Evolutionary conservation across 805 yeast genomes (phyloP), one percentile per base, ranked within the genome.

Genomic region (Pichia eremophila): DNA sequence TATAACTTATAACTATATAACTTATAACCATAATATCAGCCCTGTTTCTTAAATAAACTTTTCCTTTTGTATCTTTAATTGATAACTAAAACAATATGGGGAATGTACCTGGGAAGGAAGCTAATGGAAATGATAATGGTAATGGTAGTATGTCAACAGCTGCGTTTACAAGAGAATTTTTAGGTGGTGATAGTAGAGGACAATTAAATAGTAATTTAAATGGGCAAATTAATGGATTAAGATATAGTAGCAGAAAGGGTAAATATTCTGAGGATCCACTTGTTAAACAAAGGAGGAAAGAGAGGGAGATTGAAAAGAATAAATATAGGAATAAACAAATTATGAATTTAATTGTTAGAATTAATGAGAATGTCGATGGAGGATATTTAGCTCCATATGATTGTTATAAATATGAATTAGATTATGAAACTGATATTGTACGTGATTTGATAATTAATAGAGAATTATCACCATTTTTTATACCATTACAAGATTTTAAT

Each of bases 361-460:
- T 64, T 56, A 71, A 71, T 38, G 95, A 87, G 58, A 78, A 71
- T 52, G 95, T 91, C 15, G 98, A 93, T 66, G 99, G 99, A 18
- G 99, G 99, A 2, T 89, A 69, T 60, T 66, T 91, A 53, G 96
- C 95, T 1, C 96, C 98, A 0, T 86, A 77, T 65, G 97, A 97
- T 2, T 85, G 85, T 32, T 91, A 91, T 65, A 77, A 81, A 53
- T 80, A 84, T 42, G 82, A 80, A 55, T 63, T 83, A 46, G 95
- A 86, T 62, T 91, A 79, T 66, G 77, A 83, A 57, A 75, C 85
- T 15, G 76, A 75, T 15, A 70, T 83, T 4, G 97, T 93, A n/a
- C 74, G 85, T 46, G 74, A 69, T 17, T 68, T 85, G 38, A 84
- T 91, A 22, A 69, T 81, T 18, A 77, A 77, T 31, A 74, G 99